phyloP scores from a whole-genome alignment of 306 rosid genomes.

The Parietaria judaica region DNA sequence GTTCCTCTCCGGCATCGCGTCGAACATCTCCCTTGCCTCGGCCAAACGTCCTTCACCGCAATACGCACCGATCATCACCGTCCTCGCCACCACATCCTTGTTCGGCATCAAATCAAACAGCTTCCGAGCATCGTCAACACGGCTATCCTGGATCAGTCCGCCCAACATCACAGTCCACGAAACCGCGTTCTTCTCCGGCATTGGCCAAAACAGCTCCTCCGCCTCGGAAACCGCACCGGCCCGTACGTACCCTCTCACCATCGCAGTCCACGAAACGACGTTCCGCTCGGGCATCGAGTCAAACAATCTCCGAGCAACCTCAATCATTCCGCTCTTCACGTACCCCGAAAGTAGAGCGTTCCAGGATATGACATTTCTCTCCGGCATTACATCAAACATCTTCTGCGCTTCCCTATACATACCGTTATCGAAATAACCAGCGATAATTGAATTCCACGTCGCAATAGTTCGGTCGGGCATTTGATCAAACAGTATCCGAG shows the following conservation, averaged over 20 bases:
- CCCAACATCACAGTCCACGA: constrained; percentile 22
- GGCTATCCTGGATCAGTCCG: constrained; percentile 13
- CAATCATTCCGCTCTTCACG: constrained; percentile 15
- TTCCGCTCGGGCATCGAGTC: constrained; percentile 16
- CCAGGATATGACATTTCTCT: constrained; percentile 17
- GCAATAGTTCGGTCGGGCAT: constrained; percentile 5
- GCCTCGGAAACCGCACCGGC: constrained; percentile 18
- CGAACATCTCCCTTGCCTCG: constrained; percentile 34
- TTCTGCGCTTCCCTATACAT: constrained; percentile 8
- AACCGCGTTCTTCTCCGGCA: constrained; percentile 18
- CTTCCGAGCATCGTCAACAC: constrained; percentile 17
- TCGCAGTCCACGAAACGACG: constrained; percentile 17
- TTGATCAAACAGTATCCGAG: constrained; percentile 11
- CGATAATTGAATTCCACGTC: constrained; percentile 19
- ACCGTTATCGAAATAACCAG: constrained; percentile 12
- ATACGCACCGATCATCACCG: constrained; percentile 16
- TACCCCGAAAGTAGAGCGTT: constrained; percentile 14
- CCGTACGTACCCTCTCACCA: constrained; percentile 21
- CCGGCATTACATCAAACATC: constrained; percentile 19
- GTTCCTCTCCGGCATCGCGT: constrained; percentile 28
- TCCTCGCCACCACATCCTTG: constrained; percentile 23
- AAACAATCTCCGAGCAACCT: constrained; percentile 12
- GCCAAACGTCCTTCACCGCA: constrained; percentile 14
- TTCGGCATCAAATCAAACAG: constrained; percentile 15
- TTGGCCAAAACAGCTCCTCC: constrained; percentile 10